Percentiles rank a stretch among this genome's conserved stretches.
These are phyloP conservation scores for Camillea tinctor DNA, from an alignment of 2,329 filamentous ascomycete species.

Conservation along the genomic window DNA sequence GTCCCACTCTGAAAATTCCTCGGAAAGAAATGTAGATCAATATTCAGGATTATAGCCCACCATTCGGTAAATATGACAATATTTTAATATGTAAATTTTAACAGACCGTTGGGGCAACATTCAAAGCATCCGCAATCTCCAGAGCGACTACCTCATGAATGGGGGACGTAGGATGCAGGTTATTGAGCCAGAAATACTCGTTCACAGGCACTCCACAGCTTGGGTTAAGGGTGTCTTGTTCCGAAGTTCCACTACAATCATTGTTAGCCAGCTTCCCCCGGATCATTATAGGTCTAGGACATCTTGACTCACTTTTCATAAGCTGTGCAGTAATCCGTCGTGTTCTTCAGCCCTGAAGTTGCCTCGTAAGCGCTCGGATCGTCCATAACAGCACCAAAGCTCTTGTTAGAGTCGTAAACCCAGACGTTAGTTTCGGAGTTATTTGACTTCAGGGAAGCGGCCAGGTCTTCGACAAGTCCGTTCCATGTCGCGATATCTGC, in stretches of 20 bases:
- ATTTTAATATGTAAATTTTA: conserved; percentile 1
- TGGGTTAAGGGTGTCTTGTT: conserved; percentile 38
- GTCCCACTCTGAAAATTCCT: too few relatives aligned
- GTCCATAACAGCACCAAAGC: conserved; percentile 54
- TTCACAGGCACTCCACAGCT: conserved; percentile 56
- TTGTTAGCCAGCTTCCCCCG: conserved; percentile 11
- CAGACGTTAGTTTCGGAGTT: conserved; percentile 47
- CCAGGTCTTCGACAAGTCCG: conserved; percentile 40
- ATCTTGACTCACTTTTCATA: conserved; percentile 51
- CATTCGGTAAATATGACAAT: too few relatives aligned
- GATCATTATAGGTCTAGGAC: not conserved
- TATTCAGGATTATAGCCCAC: too few relatives aligned
- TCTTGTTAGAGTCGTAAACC: conserved; percentile 49
- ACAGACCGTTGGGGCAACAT: conserved; percentile 40
- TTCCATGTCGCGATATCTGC: conserved; percentile 54
- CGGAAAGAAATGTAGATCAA: too few relatives aligned
- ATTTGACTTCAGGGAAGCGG: conserved; percentile 37
- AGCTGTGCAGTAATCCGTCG: conserved; percentile 51
- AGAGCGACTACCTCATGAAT: conserved; percentile 60
- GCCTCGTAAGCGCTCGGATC: conserved; percentile 48
- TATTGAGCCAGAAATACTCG: conserved; percentile 65
- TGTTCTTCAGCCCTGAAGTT: conserved; percentile 54
- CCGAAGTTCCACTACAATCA: conserved; percentile 42
- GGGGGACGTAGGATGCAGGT: conserved; percentile 61
- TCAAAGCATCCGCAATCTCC: conserved; percentile 41